A percentile compares a stretch with the other conserved stretches of the same genome.
phyloP scores from a whole-genome alignment of 164 flowering plant genomes.

The Annona squamosa region DNA sequence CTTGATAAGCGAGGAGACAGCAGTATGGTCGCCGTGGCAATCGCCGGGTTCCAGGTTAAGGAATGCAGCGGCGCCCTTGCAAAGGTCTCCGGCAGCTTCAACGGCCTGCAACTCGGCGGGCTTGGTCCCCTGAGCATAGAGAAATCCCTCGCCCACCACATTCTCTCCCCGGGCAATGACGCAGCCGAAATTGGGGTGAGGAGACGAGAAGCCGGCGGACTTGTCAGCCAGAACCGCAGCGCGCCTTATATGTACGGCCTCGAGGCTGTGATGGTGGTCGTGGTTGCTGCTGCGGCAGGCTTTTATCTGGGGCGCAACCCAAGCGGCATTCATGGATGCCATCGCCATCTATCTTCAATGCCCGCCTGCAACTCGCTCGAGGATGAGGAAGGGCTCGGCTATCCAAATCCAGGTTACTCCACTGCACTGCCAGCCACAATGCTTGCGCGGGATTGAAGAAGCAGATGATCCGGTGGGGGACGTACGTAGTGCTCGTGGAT shows the following conservation, averaged over 20 bases:
- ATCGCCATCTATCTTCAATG: too few relatives aligned
- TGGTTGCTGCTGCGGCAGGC: background rate
- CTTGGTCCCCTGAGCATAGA: constrained; percentile 83
- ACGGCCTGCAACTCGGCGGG: constrained; percentile 84
- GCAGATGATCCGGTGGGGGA: too few relatives aligned
- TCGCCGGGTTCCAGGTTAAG: constrained; percentile 93
- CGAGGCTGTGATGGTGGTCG: constrained; percentile 23
- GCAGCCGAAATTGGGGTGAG: constrained; percentile 96
- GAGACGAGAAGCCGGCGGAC: constrained; percentile 83
- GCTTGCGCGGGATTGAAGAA: too few relatives aligned
- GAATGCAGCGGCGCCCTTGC: constrained; percentile 75
- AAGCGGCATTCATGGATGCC: too few relatives aligned
- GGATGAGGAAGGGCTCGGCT: too few relatives aligned
- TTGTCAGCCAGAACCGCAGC: constrained; percentile 78
- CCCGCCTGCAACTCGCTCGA: too few relatives aligned
- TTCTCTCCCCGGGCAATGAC: constrained; percentile 42
- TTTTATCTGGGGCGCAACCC: background rate
- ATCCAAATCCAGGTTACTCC: too few relatives aligned
- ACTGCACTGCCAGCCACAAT: too few relatives aligned
- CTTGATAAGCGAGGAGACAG: constrained; percentile 76
- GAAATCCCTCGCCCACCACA: constrained; percentile 77
- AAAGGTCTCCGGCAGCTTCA: constrained; percentile 53
- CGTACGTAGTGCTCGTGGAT: too few relatives aligned
- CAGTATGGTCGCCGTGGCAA: constrained; percentile 66
- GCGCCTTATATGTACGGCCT: constrained; percentile 49